Percentiles rank a stretch among this genome's conserved stretches.
These are phyloP conservation scores for Monosporascus sp. DNA, from an alignment of 2,329 filamentous ascomycete species.

Conservation along the genomic window DNA sequence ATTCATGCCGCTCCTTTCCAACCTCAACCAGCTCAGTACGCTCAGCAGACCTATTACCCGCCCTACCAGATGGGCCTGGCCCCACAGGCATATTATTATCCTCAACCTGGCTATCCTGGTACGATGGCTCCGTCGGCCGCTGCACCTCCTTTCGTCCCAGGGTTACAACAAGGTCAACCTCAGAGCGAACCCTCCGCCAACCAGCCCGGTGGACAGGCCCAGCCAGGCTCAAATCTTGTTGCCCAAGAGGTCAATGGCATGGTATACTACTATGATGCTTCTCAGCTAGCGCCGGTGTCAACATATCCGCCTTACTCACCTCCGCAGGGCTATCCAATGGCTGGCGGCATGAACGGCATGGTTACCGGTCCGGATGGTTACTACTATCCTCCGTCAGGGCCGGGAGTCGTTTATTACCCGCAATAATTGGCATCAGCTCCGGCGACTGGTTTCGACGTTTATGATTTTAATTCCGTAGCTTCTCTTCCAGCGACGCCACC, in stretches of 20 bases:
- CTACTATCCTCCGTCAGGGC: conserved; percentile 58
- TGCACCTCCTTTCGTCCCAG: conserved; percentile 54
- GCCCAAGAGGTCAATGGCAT: conserved; percentile 93
- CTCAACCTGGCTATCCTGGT: conserved; percentile 38
- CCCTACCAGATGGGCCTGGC: conserved; percentile 54
- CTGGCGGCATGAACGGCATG: conserved; percentile 68
- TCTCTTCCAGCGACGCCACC: not conserved
- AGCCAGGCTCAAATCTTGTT: conserved; percentile 53
- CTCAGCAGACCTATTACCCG: conserved; percentile 55
- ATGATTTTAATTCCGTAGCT: not conserved
- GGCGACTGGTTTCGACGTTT: not conserved
- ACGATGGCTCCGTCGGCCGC: conserved; percentile 29
- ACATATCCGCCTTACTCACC: conserved; percentile 44
- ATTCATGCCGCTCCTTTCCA: conserved; percentile 91
- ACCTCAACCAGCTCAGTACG: conserved; percentile 55
- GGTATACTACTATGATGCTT: conserved; percentile 87
- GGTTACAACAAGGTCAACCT: conserved; percentile 37
- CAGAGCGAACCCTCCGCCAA: conserved; percentile 28
- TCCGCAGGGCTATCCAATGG: conserved; percentile 46
- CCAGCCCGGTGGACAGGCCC: conserved; percentile 40
- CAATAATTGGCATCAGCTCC: conserved; percentile 32
- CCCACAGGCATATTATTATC: conserved; percentile 65
- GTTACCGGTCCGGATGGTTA: conserved; percentile 67
- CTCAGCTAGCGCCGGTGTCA: conserved; percentile 57
- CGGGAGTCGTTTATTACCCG: conserved; percentile 56